Percentiles rank a stretch among this genome's conserved stretches.
Conservation (phyloP, 805 yeast genomes). For the Ogataea neopini region DNA sequence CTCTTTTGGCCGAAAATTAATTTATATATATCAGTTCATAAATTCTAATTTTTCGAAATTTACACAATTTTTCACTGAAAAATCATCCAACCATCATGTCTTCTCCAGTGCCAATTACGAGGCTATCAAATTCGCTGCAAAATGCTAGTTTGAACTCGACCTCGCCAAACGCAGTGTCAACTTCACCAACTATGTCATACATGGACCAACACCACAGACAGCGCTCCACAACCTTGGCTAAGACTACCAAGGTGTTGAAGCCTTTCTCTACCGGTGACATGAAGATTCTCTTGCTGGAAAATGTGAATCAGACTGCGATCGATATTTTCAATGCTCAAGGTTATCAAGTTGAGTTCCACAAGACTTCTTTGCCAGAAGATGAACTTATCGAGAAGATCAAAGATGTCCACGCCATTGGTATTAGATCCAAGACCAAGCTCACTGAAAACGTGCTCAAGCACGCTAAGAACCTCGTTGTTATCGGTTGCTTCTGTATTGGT, state of each 20-base stretch:
- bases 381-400: constrained; percentile 92
- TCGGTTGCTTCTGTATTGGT: constrained; percentile 99
- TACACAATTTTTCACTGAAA: neutral
- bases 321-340: constrained; percentile 86
- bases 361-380: constrained; percentile 85
- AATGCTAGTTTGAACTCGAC: constrained; percentile 42
- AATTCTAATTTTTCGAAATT: neutral
- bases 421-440: constrained; percentile 93
- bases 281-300: constrained; percentile 87
- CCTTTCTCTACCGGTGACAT: constrained; percentile 96
- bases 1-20: neutral
- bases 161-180: constrained; percentile 73
- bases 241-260: constrained; percentile 71
- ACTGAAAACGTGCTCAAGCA: constrained; percentile 75
- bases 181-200: constrained; percentile 75
- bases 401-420: constrained; percentile 95
- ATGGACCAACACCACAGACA: constrained; percentile 49
- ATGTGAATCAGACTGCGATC: constrained; percentile 91
- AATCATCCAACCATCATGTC: constrained; percentile 45
- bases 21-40: neutral
- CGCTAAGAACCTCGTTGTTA: constrained; percentile 84
- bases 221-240: constrained; percentile 41
- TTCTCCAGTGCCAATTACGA: constrained; percentile 64
- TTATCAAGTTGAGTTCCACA: constrained; percentile 93
- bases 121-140: constrained; percentile 55